These are phyloP conservation scores for Selenicereus undatus DNA, from an alignment of 148 eudicot species.

Conservation along the genomic window DNA sequence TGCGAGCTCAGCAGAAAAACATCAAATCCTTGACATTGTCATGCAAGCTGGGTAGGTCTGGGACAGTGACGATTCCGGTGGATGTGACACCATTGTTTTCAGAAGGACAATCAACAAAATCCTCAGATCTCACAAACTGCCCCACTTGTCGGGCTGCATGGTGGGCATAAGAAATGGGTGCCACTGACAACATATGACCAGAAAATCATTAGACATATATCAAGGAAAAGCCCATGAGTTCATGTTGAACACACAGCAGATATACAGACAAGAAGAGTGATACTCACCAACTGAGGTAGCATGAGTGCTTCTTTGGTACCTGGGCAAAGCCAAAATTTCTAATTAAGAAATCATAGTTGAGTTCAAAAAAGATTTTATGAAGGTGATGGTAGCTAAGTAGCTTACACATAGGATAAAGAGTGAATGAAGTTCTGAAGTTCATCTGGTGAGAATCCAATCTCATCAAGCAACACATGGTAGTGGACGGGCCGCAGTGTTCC, in stretches of 20 bases:
- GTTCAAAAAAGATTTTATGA: not conserved
- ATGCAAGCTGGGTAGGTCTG: constrained; percentile 62
- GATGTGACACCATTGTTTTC: constrained; percentile 42
- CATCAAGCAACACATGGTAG: constrained; percentile 93
- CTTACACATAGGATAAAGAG: constrained; percentile 90
- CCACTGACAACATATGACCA: constrained; percentile 44
- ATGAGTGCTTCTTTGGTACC: constrained; percentile 80
- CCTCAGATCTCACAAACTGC: constrained; percentile 57
- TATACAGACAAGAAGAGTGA: constrained; percentile 2
- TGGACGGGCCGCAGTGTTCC: constrained; percentile 92
- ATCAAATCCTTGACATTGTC: constrained; percentile 53
- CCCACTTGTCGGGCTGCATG: constrained; percentile 78
- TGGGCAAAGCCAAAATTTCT: constrained; percentile 27
- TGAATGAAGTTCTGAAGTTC: constrained; percentile 76
- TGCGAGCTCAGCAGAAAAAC: constrained; percentile 67
- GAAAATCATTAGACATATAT: constrained; percentile 3
- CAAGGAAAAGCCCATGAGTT: constrained; percentile 11
- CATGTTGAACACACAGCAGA: constrained; percentile 12
- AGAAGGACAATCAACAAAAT: constrained; percentile 36
- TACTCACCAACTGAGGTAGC: constrained; percentile 81
- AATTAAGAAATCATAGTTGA: constrained; percentile 10
- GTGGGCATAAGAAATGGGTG: constrained; percentile 88
- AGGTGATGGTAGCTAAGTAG: constrained; percentile 1
- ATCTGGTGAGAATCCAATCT: constrained; percentile 93
- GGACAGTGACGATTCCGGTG: constrained; percentile 36